Percentiles rank a stretch among this genome's conserved stretches.
phyloP scores from a whole-genome alignment of 495 filamentous ascomycete genomes.

The Cercophora samala region DNA sequence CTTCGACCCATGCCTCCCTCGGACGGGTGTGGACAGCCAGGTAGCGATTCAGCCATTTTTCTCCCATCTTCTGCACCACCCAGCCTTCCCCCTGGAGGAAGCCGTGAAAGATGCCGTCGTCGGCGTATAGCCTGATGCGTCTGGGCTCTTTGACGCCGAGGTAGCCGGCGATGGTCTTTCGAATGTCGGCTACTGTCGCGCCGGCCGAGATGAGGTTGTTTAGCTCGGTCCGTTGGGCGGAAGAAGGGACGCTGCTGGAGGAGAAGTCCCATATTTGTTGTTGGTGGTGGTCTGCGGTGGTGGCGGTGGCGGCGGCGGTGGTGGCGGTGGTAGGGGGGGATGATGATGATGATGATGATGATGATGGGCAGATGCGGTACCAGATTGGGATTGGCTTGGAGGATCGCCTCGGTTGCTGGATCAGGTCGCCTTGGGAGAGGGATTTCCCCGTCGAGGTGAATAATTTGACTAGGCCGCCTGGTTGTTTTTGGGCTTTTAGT shows the following conservation, averaged over 20 bases:
- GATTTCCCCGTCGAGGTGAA: too few relatives aligned
- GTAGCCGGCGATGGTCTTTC: constrained; percentile 19
- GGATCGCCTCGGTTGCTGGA: too few relatives aligned
- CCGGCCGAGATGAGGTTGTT: constrained; percentile 24
- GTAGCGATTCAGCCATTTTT: constrained; percentile 25
- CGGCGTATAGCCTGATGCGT: constrained; percentile 30
- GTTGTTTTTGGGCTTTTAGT: neutral
- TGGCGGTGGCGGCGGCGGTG: too few relatives aligned
- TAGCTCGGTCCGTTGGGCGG: constrained; percentile 14
- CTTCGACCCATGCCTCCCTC: neutral
- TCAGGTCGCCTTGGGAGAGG: too few relatives aligned
- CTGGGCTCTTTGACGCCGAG: constrained; percentile 24
- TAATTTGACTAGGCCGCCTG: too few relatives aligned
- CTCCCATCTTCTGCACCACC: constrained; percentile 29
- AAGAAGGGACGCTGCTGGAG: constrained; percentile 15
- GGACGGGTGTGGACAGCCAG: neutral
- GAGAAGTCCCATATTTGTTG: constrained; percentile 24
- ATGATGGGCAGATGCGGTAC: too few relatives aligned
- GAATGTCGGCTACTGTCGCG: constrained; percentile 25
- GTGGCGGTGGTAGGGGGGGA: too few relatives aligned
- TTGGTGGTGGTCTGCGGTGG: too few relatives aligned
- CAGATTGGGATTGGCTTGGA: too few relatives aligned
- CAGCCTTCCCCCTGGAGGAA: constrained; percentile 35
- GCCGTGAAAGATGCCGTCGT: constrained; percentile 32
- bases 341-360: too few relatives aligned